Evolutionary conservation across 108 stramenopile genomes (phyloP), one percentile per base, ranked within the genome.

Genomic region (Ochromonas danica): DNA sequence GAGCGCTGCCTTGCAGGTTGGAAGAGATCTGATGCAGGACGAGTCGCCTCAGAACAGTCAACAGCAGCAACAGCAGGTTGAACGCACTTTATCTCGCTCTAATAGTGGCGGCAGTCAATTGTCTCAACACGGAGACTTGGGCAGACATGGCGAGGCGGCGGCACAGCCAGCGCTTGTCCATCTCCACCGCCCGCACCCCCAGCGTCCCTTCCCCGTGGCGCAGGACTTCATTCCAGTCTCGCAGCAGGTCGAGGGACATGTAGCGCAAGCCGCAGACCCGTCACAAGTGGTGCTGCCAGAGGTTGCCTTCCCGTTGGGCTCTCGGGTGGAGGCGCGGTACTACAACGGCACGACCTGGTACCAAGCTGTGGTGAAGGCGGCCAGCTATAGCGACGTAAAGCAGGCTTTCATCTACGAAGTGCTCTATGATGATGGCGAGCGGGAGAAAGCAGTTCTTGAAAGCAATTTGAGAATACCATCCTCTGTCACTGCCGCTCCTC

Each of bases 311-410:
- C 6, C 22, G 45, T 22, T 51, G 22, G 22, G 63, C 25, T 67
- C 31, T 36, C 3, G 25, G 25, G 63, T 67, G 3, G 63, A 67
- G 31, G 63, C 63, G 3, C 25, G 3, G 31, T 67, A 67, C 25
- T 67, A 75, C 51, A 60, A 75, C 40, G 72, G 72, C 10, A 10
- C 72, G 36, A 75, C 63, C 31, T 67, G 63, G 63, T 67, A 67
- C 63, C 27, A 39, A 36, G 72, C 27, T 14, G 40, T 14, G 40
- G 31, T 45, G 36, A 17, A 57, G 40, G 40, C 6, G 10, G 25
- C 6, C 40, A 6, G 14, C 10, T 60, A 42, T 27, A 6, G 6
- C 40, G 72, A 60, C 6, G 27, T 41, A 10, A 75, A 75, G 36
- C 6, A 39, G 40, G 3, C 43, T 6, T 45, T 75, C 40, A 22